These are phyloP conservation scores for Aspergillus coremiiformis DNA, from an alignment of 495 filamentous ascomycete genomes.

Conservation along the genomic window DNA sequence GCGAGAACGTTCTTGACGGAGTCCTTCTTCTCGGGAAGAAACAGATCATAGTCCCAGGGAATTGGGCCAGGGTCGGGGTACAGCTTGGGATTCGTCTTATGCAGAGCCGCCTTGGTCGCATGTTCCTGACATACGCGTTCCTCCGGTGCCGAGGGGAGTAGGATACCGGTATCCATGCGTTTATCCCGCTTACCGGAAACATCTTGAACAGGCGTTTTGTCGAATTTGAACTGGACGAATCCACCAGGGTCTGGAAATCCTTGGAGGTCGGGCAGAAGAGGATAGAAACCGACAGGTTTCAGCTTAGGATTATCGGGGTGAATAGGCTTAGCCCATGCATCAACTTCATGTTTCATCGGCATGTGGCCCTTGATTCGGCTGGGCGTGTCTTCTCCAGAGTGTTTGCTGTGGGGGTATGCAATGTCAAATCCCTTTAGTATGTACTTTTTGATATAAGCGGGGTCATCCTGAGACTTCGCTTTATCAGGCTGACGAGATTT, in stretches of 20 bases:
- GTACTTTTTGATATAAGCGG: conserved; percentile 70
- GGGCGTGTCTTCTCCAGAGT: conserved; percentile 45
- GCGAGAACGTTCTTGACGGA: conserved; percentile 56
- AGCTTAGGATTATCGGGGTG: conserved; percentile 79
- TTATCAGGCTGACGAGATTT: conserved; percentile 39
- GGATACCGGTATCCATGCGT: conserved; percentile 71
- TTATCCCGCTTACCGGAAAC: conserved; percentile 58
- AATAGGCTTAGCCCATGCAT: conserved; percentile 66
- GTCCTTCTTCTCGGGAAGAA: conserved; percentile 53
- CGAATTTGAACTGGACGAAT: conserved; percentile 85
- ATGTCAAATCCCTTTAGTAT: conserved; percentile 81
- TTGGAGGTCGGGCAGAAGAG: conserved; percentile 80
- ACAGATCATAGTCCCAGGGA: conserved; percentile 75
- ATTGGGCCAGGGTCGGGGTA: conserved; percentile 53
- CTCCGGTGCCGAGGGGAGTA: conserved; percentile 57
- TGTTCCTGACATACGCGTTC: conserved; percentile 39
- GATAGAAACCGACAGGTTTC: conserved; percentile 69
- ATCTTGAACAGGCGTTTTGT: conserved; percentile 63
- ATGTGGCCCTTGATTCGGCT: conserved; percentile 48
- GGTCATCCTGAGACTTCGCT: conserved; percentile 58
- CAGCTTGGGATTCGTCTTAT: conserved; percentile 54
- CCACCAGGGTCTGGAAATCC: conserved; percentile 80
- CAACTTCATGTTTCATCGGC: conserved; percentile 47
- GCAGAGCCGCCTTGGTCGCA: conserved; percentile 47
- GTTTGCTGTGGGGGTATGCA: conserved; percentile 61